Conservation (phyloP, 1,139 yeast species). For the Yamadazyma buinensis region DNA sequence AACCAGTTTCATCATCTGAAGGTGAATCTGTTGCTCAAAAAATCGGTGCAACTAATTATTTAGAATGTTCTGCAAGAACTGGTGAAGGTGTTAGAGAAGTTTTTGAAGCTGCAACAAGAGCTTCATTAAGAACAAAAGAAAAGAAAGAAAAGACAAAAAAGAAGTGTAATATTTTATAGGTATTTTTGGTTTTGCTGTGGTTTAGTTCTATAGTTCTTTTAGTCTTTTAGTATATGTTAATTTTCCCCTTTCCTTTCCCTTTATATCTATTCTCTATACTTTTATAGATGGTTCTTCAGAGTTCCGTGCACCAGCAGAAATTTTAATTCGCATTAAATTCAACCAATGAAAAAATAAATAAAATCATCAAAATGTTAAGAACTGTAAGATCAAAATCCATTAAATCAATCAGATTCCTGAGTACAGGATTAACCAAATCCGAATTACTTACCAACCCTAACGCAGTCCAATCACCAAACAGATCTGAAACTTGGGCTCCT, state of each 20-base stretch:
- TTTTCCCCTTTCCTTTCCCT: too few relatives aligned
- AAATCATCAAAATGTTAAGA: slow-evolving; percentile 6
- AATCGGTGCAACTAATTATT: slow-evolving; percentile 80
- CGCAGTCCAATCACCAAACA: slow-evolving; percentile 71
- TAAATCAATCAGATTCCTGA: slow-evolving; percentile 5
- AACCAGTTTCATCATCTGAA: slow-evolving; percentile 73
- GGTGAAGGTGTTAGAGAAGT: slow-evolving; percentile 91
- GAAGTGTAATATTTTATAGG: slow-evolving; percentile 58
- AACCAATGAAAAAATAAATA: slow-evolving; percentile 4
- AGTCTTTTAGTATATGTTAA: slow-evolving; percentile 4
- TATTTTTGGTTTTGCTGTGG: too few relatives aligned
- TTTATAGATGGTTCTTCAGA: neutral
- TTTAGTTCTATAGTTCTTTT: slow-evolving; percentile 5
- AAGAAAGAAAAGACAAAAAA: slow-evolving; percentile 54
- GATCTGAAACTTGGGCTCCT: slow-evolving; percentile 65
- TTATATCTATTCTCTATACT: too few relatives aligned
- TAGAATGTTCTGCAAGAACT: slow-evolving; percentile 92
- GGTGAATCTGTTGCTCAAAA: slow-evolving; percentile 84
- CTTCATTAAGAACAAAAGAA: slow-evolving; percentile 66
- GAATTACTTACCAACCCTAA: slow-evolving; percentile 33
- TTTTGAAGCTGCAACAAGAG: slow-evolving; percentile 90
- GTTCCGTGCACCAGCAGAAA: neutral
- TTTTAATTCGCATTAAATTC: neutral
- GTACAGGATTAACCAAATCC: slow-evolving; percentile 36
- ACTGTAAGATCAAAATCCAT: slow-evolving; percentile 2